These are phyloP conservation scores for Phytopythium boreale DNA, from an alignment of 352 stramenopile species.

Conservation along the genomic window DNA sequence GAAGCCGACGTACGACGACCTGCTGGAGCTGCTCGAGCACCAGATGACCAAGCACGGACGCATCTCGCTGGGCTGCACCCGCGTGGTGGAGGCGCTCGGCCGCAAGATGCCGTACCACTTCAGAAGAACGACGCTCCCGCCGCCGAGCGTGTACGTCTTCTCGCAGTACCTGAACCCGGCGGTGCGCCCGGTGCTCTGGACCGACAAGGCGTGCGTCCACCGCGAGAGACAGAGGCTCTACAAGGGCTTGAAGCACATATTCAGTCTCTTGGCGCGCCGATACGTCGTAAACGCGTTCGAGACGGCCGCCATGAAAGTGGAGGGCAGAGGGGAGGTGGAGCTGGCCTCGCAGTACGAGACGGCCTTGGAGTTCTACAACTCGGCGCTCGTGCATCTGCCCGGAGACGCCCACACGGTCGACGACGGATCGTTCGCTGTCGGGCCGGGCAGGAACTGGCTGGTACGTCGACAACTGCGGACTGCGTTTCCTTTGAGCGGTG, in stretches of 20 bases:
- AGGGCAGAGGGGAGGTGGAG: slow-evolving; percentile 29
- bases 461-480: slow-evolving; percentile 15
- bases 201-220: neutral
- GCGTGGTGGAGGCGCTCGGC: slow-evolving; percentile 35
- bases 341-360: slow-evolving; percentile 48
- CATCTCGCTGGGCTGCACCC: slow-evolving; percentile 32
- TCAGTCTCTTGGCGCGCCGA: neutral
- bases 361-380: slow-evolving; percentile 61
- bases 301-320: slow-evolving; percentile 37
- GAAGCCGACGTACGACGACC: slow-evolving; percentile 21
- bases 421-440: slow-evolving; percentile 34
- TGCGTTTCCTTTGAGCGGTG: too few relatives aligned
- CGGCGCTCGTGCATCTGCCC: slow-evolving; percentile 35
- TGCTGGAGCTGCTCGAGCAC: slow-evolving; percentile 52
- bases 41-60: slow-evolving; percentile 47
- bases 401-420: slow-evolving; percentile 17
- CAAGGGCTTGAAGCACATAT: neutral
- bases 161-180: slow-evolving; percentile 36
- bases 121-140: slow-evolving; percentile 22
- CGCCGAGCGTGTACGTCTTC: slow-evolving; percentile 52
- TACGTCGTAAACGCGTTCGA: slow-evolving; percentile 30
- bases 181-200: slow-evolving; percentile 38
- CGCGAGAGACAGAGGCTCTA: neutral
- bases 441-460: slow-evolving; percentile 51
- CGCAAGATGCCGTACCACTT: slow-evolving; percentile 33